Evolutionary conservation across 2,329 filamentous ascomycete species (phyloP), one percentile per base, ranked within the genome.

Genomic region (Pseudogymnoascus sp.): DNA sequence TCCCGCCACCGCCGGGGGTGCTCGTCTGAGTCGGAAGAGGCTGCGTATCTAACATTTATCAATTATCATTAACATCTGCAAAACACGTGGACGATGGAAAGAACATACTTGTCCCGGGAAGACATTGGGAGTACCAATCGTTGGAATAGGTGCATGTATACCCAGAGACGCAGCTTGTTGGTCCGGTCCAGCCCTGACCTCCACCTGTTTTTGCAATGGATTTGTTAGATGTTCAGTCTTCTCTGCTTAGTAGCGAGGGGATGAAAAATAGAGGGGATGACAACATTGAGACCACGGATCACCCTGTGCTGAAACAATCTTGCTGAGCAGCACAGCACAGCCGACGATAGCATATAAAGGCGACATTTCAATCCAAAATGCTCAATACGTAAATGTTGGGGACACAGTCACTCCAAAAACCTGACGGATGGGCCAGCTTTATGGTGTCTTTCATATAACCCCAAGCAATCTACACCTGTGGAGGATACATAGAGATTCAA

Each of bases 41-140:
- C 12, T 22, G 24, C 31, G 19, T 12, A 31, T 12, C 26, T 33
- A 31, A 35, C 14, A 14, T 59, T 31, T 22, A 37, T 62, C 38
- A 62, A 28, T 31, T 41, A 40, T 16, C 37, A 50, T 24, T n/a
- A 38, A n/a, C 37, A 16, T n/a, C 6, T n/a, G 59, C 59, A 40
- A 64, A 62, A 24, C 35, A 50, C 3, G 41, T 61, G 59, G 26
- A 50, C 14, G 16, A 35, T 24, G 22, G 38, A 62, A 12, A 60
- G 5, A 53, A 28, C 63, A 66, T 61, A 68, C 65, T 43, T 22
- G 65, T 65, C 10, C 65, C 65, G 56, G 67, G 65, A 10, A 69
- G 14, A 62, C 74, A 75, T 65, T 75, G 73, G 7, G 68, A 70
- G 61, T 74, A 75, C 59, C 70, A 74, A 0, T 66, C 56, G 64